Conservation (phyloP, 208 protist genomes). For the Leptomonas pyrrhocoris region DNA sequence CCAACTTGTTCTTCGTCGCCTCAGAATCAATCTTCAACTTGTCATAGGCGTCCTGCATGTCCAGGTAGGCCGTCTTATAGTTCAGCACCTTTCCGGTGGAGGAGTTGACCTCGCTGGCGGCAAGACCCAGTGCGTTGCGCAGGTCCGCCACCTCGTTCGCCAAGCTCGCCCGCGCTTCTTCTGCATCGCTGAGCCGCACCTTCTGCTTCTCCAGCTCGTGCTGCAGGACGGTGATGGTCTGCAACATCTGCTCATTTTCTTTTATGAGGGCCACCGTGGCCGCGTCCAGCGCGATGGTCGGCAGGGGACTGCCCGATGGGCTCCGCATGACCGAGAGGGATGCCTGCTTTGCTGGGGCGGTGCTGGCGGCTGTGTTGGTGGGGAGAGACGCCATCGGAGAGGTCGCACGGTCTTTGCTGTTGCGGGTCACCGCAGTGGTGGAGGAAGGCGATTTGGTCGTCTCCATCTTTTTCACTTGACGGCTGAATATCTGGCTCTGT, state of each 20-base stretch:
- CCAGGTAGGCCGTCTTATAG: constrained; percentile 40
- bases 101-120: constrained; percentile 25
- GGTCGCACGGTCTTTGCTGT: constrained; percentile 20
- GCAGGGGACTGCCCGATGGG: constrained; percentile 27
- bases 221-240: constrained; percentile 45
- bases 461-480: constrained; percentile 8
- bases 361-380: constrained; percentile 20
- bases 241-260: constrained; percentile 72
- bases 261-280: constrained; percentile 44
- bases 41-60: constrained; percentile 34
- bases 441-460: background rate
- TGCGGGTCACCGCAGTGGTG: background rate
- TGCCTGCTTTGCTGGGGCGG: background rate
- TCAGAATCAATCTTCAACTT: constrained; percentile 40
- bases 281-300: constrained; percentile 35
- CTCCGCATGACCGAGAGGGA: constrained; percentile 31
- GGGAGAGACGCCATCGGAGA: constrained; percentile 32
- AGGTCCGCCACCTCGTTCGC: constrained; percentile 44
- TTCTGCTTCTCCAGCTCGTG: constrained; percentile 34
- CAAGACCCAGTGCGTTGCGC: constrained; percentile 50
- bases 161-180: constrained; percentile 17
- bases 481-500: too few relatives aligned
- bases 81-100: constrained; percentile 42
- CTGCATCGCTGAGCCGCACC: constrained; percentile 24
- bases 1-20: constrained; percentile 30